Percentiles rank a stretch among this genome's conserved stretches.
Evolutionary conservation across 352 stramenopile species (phyloP).

Genomic region (Pythium rhizo-oryzae): DNA sequence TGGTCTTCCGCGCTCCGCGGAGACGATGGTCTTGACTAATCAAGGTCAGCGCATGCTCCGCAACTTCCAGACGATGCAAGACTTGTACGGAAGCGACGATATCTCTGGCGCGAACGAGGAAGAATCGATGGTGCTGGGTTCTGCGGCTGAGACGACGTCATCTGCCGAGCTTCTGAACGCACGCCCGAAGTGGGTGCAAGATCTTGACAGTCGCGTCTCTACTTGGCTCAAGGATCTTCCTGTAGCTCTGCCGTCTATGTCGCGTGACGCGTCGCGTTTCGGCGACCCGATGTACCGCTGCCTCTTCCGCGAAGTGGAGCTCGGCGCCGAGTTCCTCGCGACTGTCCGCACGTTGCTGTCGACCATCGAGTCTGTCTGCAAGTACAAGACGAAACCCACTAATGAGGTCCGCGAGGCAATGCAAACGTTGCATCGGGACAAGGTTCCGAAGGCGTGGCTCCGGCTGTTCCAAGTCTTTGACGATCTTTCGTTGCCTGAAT

Average conservation of each 20-base stretch:
- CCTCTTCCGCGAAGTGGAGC: conserved; percentile 87
- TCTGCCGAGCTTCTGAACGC: conserved; percentile 38
- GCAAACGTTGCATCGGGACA: conserved; percentile 70
- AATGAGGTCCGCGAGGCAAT: conserved; percentile 87
- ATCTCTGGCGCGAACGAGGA: conserved; percentile 45
- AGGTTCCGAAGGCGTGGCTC: conserved; percentile 63
- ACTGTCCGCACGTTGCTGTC: conserved; percentile 69
- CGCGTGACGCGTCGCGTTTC: conserved; percentile 59
- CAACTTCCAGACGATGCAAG: conserved; percentile 84
- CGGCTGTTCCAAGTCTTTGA: conserved; percentile 57
- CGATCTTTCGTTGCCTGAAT: conserved; percentile 73
- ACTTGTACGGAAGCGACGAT: conserved; percentile 75
- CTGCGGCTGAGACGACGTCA: conserved; percentile 32
- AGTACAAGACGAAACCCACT: conserved; percentile 86
- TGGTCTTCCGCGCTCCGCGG: conserved; percentile 90
- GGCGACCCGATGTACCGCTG: conserved; percentile 92
- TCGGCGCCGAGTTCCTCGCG: conserved; percentile 62
- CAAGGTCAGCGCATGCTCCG: conserved; percentile 77
- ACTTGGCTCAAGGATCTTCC: conserved; percentile 70
- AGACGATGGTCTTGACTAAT: conserved; percentile 88
- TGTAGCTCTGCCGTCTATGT: conserved; percentile 40
- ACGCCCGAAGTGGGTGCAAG: conserved; percentile 81
- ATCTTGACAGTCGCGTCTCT: conserved; percentile 68
- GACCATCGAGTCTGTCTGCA: conserved; percentile 75
- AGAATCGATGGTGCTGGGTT: conserved; percentile 60